phyloP scores from a whole-genome alignment of 257 asterid genomes.

The Solanum infundibuliforme region DNA sequence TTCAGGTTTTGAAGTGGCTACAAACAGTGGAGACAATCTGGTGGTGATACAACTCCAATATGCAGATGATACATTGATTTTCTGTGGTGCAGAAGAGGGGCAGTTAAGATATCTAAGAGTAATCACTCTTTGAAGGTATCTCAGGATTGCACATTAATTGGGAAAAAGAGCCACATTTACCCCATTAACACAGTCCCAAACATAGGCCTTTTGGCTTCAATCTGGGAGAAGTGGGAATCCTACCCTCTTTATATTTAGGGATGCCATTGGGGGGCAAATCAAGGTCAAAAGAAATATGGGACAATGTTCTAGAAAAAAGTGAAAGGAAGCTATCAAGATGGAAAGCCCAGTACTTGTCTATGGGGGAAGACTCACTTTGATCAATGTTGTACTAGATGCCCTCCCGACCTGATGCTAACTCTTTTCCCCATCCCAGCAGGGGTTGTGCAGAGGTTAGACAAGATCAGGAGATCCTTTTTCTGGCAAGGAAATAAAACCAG shows the following conservation, averaged over 20 bases:
- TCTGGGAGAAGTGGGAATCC: neutral
- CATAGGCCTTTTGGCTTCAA: neutral
- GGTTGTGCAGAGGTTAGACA: neutral
- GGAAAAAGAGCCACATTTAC: neutral
- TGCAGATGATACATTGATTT: neutral
- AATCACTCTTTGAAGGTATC: neutral
- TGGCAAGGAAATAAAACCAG: neutral
- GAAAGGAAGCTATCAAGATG: neutral
- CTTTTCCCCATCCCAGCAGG: neutral
- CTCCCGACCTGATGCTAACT: neutral
- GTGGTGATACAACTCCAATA: neutral
- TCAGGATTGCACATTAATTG: neutral
- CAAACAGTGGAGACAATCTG: neutral
- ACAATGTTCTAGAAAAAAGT: neutral
- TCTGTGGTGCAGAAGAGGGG: neutral
- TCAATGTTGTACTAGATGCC: neutral
- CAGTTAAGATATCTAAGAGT: neutral
- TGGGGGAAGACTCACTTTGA: neutral
- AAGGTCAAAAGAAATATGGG: neutral
- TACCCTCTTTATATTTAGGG: neutral
- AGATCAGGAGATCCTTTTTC: neutral
- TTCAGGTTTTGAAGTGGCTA: neutral
- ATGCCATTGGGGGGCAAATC: neutral
- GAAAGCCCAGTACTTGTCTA: neutral
- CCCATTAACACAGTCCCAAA: neutral